phyloP scores from a whole-genome alignment of 202 grass and related monocot genomes.

The Panicum virgatum region DNA sequence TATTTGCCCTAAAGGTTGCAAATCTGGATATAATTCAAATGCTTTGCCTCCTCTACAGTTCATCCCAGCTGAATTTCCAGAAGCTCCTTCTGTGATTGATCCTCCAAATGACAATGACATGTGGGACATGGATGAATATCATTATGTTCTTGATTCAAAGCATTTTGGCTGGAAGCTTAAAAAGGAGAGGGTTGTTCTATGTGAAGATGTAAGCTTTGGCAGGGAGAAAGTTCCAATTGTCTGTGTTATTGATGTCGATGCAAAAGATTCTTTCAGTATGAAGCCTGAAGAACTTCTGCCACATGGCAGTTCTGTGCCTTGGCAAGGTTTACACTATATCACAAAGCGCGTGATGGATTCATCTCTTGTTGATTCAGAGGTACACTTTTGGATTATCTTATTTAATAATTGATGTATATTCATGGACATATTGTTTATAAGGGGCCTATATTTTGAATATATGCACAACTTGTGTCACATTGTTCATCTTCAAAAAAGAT shows the following conservation, averaged over 20 bases:
- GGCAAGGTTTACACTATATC: conserved; percentile 78
- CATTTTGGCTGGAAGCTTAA: conserved; percentile 69
- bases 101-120: conserved; percentile 44
- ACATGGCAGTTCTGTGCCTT: conserved; percentile 58
- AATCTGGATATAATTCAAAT: conserved; percentile 42
- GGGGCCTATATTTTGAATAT: neutral
- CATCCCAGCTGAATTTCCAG: conserved; percentile 21
- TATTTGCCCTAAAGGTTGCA: conserved; percentile 82
- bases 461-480: neutral
- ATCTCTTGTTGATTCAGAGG: conserved; percentile 68
- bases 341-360: conserved; percentile 70
- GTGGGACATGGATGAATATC: conserved; percentile 76
- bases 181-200: conserved; percentile 63
- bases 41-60: conserved; percentile 54
- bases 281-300: conserved; percentile 43
- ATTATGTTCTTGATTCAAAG: conserved; percentile 82
- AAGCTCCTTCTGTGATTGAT: conserved; percentile 36
- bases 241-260: conserved; percentile 70
- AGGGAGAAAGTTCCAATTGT: conserved; percentile 72
- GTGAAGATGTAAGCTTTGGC: conserved; percentile 88
- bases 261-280: conserved; percentile 57
- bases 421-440: neutral
- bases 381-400: conserved; percentile 36
- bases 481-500: conserved; percentile 34
- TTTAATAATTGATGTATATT: conserved; percentile 21